Evolutionary conservation across 2,329 filamentous ascomycete genomes (phyloP), one percentile per base, ranked within the genome.

Genomic region (Xylariaceae sp.): DNA sequence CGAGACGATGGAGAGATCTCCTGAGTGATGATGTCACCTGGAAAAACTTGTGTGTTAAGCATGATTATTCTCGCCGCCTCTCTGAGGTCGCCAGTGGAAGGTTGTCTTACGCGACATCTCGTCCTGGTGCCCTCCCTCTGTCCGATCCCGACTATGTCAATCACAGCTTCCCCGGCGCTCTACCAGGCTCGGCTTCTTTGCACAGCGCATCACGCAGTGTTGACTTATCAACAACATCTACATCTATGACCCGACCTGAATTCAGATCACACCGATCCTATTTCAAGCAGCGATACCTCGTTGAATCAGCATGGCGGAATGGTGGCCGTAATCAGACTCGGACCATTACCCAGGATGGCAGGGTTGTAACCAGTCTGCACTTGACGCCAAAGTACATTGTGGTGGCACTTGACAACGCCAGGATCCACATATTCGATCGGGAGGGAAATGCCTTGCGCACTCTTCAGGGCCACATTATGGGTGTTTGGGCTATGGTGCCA

Each of bases 401-500:
- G 38, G 90, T 97, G 53, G 93, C 93, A 40, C 78, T 98, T 52
- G 93, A 98, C 72, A 98, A 97, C 67, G 92, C 93, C 29, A 95
- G 94, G 72, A 98, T 98, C 37, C 93, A 98, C 67, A 91, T 98
- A 21, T 98, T 97, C 63, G 88, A 97, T 64, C 91, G 89, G 1
- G 82, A 93, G 55, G 93, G 93, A 25, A 84, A 90, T 56, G 83
- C 89, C 53, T 83, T 95, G 58, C 88, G 90, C 64, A 95, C 89
- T 2, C 72, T 98, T 22, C 86, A 93, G 62, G 93, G 93, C 10
- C 93, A 98, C 70, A 88, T 97, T 36, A 98, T 98, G 93, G 93
- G 93, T 33, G 93, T 98, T 17, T 98, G 93, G 93, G 93, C 93
- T 39, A 97, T 98, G 92, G 90, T 98, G 20, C 93, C 93, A 6